These are phyloP conservation scores for Collybiopsis luxurians DNA, from an alignment of 768 basidiomycete genomes.

Conservation along the genomic window DNA sequence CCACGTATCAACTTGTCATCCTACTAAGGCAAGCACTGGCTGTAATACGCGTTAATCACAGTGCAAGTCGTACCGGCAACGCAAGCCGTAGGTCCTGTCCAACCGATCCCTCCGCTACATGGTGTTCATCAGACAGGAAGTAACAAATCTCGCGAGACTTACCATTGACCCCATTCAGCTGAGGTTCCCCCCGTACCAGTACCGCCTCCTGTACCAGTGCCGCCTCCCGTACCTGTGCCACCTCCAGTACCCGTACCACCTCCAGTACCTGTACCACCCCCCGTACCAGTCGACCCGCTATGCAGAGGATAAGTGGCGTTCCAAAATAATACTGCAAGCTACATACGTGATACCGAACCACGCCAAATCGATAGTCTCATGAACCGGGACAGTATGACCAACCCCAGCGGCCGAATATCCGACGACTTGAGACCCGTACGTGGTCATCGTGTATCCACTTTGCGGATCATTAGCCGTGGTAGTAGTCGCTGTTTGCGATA, in stretches of 20 bases:
- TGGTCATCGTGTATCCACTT: conserved; percentile 43
- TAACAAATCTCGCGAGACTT: conserved; percentile 10
- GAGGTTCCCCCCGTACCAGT: conserved; percentile 26
- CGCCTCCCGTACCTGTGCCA: background rate
- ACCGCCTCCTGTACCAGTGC: conserved; percentile 5
- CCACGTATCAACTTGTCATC: too few relatives aligned
- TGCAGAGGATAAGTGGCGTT: too few relatives aligned
- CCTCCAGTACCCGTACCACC: background rate
- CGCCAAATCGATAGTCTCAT: conserved; percentile 41
- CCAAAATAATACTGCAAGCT: too few relatives aligned
- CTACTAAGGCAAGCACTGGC: conserved; percentile 9
- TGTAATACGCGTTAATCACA: background rate
- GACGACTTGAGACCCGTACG: conserved; percentile 35
- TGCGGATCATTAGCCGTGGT: conserved; percentile 39
- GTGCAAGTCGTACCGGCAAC: conserved; percentile 5
- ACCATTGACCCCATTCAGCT: conserved; percentile 37
- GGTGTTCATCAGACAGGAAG: background rate
- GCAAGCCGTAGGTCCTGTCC: conserved; percentile 8
- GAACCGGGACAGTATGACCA: conserved; percentile 51
- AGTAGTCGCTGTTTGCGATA: conserved; percentile 36
- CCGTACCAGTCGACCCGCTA: background rate
- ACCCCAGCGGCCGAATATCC: conserved; percentile 47
- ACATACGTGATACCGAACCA: conserved; percentile 44
- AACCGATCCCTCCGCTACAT: conserved; percentile 8
- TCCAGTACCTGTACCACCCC: background rate